These are phyloP conservation scores for Thelonectria olida DNA, from an alignment of 2,329 filamentous ascomycete species.

Conservation along the genomic window DNA sequence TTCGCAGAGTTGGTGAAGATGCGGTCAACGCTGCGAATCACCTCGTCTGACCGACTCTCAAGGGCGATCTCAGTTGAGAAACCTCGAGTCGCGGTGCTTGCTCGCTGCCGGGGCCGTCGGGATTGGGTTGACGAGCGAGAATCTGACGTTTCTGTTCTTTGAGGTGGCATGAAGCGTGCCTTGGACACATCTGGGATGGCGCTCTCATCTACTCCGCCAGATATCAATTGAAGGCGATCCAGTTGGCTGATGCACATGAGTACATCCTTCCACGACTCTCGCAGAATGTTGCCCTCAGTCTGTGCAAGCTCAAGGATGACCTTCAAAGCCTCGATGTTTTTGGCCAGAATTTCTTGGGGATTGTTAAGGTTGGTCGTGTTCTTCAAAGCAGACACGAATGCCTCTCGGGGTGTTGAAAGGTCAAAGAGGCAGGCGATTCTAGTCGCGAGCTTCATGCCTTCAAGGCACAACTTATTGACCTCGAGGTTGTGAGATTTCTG, in stretches of 20 bases:
- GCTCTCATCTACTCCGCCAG: constrained; percentile 92
- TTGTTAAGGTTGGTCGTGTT: constrained; percentile 98
- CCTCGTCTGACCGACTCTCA: constrained; percentile 91
- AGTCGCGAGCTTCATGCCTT: constrained; percentile 94
- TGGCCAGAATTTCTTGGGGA: constrained; percentile 91
- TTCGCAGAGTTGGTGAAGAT: constrained; percentile 98
- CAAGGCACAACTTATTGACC: constrained; percentile 90
- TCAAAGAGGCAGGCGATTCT: constrained; percentile 94
- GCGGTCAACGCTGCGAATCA: constrained; percentile 90
- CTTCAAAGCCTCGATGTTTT: constrained; percentile 95
- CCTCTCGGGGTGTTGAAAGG: constrained; percentile 89
- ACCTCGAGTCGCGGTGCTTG: constrained; percentile 69
- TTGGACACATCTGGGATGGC: constrained; percentile 92
- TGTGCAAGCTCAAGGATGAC: constrained; percentile 91
- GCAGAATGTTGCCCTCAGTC: constrained; percentile 89
- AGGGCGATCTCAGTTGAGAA: constrained; percentile 84
- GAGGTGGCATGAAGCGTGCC: constrained; percentile 73
- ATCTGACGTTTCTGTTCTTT: constrained; percentile 62
- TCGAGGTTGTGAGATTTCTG: constrained; percentile 94
- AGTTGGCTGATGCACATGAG: constrained; percentile 95
- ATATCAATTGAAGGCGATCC: constrained; percentile 93
- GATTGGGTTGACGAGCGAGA: constrained; percentile 75
- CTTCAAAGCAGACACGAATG: constrained; percentile 91
- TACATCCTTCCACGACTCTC: constrained; percentile 94
- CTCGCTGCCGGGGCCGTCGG: constrained; percentile 58